Evolutionary conservation across 163 green algal genomes (phyloP).

Genomic region (Prototheca stagnorum): DNA sequence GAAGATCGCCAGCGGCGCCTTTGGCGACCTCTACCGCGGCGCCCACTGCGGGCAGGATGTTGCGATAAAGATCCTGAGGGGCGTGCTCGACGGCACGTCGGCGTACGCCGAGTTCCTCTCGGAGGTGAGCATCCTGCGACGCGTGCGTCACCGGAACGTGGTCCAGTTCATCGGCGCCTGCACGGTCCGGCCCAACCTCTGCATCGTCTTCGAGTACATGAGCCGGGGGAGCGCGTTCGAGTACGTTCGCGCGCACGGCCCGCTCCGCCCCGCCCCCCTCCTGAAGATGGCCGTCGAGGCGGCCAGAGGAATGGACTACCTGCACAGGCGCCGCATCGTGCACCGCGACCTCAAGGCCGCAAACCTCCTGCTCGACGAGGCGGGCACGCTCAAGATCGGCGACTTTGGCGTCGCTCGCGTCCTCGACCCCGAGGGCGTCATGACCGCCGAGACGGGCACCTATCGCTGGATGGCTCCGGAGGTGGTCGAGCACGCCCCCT

Average conservation of each 20-base stretch:
- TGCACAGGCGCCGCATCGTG: conserved; percentile 97
- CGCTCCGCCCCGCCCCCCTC: conserved; percentile 43
- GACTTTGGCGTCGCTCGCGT: conserved; percentile 95
- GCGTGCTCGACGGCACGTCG: conserved; percentile 57
- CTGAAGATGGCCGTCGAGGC: conserved; percentile 76
- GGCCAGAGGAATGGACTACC: conserved; percentile 92
- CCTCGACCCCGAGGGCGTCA: conserved; percentile 65
- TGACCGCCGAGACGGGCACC: conserved; percentile 98
- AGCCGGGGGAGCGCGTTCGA: conserved; percentile 81
- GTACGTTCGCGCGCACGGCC: conserved; percentile 47
- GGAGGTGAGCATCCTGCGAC: conserved; percentile 96
- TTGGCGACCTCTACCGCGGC: conserved; percentile 89
- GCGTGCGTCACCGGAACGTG: conserved; percentile 92
- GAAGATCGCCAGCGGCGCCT: conserved; percentile 87
- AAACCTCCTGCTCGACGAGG: conserved; percentile 95
- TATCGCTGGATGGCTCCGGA: conserved; percentile 99
- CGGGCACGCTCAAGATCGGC: conserved; percentile 78
- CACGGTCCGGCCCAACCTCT: conserved; percentile 89
- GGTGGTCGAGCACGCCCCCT: conserved; percentile 95
- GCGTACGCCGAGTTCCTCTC: conserved; percentile 90
- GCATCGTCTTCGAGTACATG: conserved; percentile 99
- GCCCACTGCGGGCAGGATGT: conserved; percentile 94
- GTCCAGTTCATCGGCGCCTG: conserved; percentile 98
- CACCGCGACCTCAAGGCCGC: conserved; percentile 95
- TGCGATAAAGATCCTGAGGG: conserved; percentile 94